Base-by-base conservation (phyloP, 495 filamentous ascomycete genomes). In the Chaetomium tenue region DNA sequence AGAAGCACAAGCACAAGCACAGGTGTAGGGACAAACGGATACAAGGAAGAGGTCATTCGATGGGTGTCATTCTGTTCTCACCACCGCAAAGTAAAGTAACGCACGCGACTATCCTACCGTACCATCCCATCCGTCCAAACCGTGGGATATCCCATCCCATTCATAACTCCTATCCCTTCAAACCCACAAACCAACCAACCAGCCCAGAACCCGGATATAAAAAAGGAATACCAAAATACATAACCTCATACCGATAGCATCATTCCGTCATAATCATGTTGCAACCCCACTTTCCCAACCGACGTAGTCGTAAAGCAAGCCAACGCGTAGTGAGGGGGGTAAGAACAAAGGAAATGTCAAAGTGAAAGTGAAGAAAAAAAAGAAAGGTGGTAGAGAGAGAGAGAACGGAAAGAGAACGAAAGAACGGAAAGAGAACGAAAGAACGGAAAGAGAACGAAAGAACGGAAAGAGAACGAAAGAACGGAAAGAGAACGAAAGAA, bases 191-290 rank as follows among this genome's bases (percentile, higher is more conserved):
- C 30, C 23, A 55, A 16, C 33, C 33, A 3, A 30, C 28, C 28
- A 6, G 28, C 28, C 28, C 28, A 30, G 20, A 25, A 22, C 15
- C 40, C 23, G 12, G 22, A 3, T 33, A 18, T 33, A 16, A 16
- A 58, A 20, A 44, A 12, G 23, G 18, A 23, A 57, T 22, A 22
- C 37, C 39, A 26, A 46, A 28, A 2, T 23, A 39, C 54, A 2
- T 18, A 7, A 58, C 3, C 22, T 58, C 55, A 58, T 58, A 26
- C 39, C 37, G 22, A 58, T 58, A 26, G 16, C 44, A 20, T 28
- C 56, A 46, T 58, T 23, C 40, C 56, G 40, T 58, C 56, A 58
- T 58, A 28, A 58, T 58, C 39, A 58, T 58, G 13, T 46, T 58
- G 39, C 13, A 58, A 13, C 56, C 23, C 39, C 22, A 2, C 33